Evolutionary conservation across 768 basidiomycete species (phyloP).

Genomic region (Calocera cornea): DNA sequence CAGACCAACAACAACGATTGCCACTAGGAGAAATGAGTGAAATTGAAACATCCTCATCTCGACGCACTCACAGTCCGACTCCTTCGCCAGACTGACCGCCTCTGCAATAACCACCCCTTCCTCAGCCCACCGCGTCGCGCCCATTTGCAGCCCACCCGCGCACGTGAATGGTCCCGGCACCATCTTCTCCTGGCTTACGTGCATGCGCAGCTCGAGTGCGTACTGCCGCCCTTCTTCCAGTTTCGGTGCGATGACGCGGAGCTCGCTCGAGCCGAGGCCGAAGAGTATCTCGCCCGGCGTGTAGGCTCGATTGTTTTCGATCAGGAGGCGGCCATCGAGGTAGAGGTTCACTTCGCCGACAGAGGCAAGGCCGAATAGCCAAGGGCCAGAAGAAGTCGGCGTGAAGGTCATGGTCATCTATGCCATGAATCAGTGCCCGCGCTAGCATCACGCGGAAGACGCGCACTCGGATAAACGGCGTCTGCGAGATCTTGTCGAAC

Average conservation of each 20-base stretch:
- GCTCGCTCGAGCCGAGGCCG: slow-evolving; percentile 12
- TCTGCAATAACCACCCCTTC: slow-evolving; percentile 34
- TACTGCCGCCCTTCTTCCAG: slow-evolving; percentile 11
- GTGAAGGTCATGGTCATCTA: slow-evolving; percentile 33
- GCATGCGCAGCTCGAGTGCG: slow-evolving; percentile 11
- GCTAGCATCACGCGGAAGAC: no score
- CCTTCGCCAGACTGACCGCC: slow-evolving; percentile 41
- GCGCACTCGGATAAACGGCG: slow-evolving; percentile 20
- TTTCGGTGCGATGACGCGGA: not conserved
- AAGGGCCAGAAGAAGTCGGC: slow-evolving; percentile 32
- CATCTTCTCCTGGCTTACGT: not conserved
- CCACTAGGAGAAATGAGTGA: no score
- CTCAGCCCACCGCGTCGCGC: slow-evolving; percentile 12
- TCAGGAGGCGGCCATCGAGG: slow-evolving; percentile 28
- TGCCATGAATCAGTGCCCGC: no score
- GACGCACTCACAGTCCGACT: slow-evolving; percentile 38
- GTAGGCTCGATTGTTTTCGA: slow-evolving; percentile 20
- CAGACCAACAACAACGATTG: slow-evolving; percentile 14
- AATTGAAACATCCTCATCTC: no score
- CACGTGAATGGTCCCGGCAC: slow-evolving; percentile 8
- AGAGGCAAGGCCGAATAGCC: slow-evolving; percentile 35
- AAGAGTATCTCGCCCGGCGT: slow-evolving; percentile 14
- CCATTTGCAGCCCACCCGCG: slow-evolving; percentile 13
- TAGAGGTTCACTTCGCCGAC: slow-evolving; percentile 38
- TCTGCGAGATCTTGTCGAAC: not conserved